phyloP scores from a whole-genome alignment of 176 grass and related monocot genomes.

The Themeda triandra region DNA sequence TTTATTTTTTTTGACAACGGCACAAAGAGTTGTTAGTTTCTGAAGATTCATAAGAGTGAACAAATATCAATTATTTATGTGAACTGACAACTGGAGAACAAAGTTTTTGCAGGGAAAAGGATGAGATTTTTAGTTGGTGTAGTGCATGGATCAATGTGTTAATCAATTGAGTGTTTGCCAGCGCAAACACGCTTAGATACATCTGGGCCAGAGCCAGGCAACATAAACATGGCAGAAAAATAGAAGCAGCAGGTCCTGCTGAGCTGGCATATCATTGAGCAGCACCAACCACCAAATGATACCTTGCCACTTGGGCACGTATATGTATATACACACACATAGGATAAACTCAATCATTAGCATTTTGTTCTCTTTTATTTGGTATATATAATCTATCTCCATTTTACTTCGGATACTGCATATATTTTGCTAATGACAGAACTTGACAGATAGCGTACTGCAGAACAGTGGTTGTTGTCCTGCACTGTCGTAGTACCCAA shows the following conservation, averaged over 20 bases:
- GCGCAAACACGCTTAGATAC: slow-evolving; percentile 1
- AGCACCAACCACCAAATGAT: slow-evolving; percentile 38
- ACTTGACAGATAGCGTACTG: not conserved
- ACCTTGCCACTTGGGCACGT: slow-evolving; percentile 9
- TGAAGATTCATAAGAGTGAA: not conserved
- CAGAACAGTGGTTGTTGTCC: not conserved
- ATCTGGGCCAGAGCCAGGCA: slow-evolving; percentile 3
- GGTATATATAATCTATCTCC: not conserved
- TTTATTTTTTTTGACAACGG: too few species aligned
- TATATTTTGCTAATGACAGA: not conserved
- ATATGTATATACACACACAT: not conserved
- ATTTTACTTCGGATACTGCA: not conserved
- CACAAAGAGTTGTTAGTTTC: not conserved
- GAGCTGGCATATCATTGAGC: slow-evolving; percentile 40
- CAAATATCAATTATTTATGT: not conserved
- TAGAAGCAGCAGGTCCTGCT: slow-evolving; percentile 11
- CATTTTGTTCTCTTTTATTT: not conserved
- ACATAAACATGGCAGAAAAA: slow-evolving; percentile 18
- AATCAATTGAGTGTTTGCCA: slow-evolving; percentile 13
- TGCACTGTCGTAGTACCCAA: not conserved
- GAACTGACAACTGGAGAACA: not conserved
- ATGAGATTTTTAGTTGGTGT: too few species aligned
- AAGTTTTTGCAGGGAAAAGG: not conserved
- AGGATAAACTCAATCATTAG: not conserved
- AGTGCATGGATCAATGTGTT: too few species aligned